phyloP scores from a whole-genome alignment of 2,329 filamentous ascomycete genomes.

The Ceratocystis lukuohia region DNA sequence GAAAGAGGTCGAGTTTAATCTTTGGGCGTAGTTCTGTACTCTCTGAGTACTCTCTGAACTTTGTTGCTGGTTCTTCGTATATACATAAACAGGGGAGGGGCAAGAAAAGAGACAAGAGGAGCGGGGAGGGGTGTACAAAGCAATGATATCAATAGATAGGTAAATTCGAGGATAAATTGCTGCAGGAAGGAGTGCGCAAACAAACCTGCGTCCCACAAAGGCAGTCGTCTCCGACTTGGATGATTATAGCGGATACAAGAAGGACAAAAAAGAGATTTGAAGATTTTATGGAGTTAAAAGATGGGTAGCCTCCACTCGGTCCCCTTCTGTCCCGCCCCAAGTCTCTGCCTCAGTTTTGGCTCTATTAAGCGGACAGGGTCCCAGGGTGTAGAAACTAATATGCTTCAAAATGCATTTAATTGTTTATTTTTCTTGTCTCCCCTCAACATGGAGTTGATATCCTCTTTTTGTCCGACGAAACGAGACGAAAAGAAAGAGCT shows the following conservation, averaged over 20 bases:
- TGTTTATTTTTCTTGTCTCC: neutral
- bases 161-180: neutral
- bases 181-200: neutral
- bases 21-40: neutral
- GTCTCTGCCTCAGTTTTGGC: slow-evolving; percentile 4
- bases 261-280: neutral
- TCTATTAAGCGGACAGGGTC: neutral
- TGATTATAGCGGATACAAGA: neutral
- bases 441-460: neutral
- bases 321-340: neutral
- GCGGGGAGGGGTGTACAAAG: neutral
- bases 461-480: neutral
- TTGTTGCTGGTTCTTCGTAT: slow-evolving; percentile 7
- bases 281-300: neutral
- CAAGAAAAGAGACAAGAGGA: neutral
- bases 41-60: neutral
- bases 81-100: neutral
- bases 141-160: neutral
- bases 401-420: neutral
- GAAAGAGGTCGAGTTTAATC: neutral
- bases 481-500: neutral
- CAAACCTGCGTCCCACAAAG: slow-evolving; percentile 1
- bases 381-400: neutral
- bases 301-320: neutral
- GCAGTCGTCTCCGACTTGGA: neutral